Evolutionary conservation across 768 basidiomycete genomes (phyloP).

Genomic region (Leucosporidium scottii): DNA sequence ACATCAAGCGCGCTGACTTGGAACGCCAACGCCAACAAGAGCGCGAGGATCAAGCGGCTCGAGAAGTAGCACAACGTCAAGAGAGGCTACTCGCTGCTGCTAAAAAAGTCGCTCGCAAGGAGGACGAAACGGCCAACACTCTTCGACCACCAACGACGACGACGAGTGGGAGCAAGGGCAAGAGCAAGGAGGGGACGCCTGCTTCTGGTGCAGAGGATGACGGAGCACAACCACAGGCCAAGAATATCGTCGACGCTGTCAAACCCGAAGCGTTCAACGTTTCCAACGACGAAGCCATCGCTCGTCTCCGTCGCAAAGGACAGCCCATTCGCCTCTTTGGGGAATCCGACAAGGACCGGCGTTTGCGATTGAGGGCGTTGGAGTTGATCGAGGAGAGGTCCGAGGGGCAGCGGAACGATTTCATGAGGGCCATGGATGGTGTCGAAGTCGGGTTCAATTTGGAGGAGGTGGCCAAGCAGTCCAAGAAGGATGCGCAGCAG

Average conservation of each 20-base stretch:
- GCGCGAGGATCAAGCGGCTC: conserved; percentile 37
- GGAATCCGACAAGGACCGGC: conserved; percentile 87
- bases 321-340: conserved; percentile 93
- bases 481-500: neutral
- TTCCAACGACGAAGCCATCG: conserved; percentile 83
- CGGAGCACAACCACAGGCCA: conserved; percentile 13
- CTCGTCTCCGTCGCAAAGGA: conserved; percentile 78
- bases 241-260: neutral
- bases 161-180: neutral
- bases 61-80: conserved; percentile 46
- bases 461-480: conserved; percentile 57
- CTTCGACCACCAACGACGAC: conserved; percentile 1
- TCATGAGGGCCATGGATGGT: conserved; percentile 51
- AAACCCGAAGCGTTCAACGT: conserved; percentile 61
- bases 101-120: conserved; percentile 36
- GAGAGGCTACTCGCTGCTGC: conserved; percentile 38
- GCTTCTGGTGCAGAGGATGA: conserved; percentile 29
- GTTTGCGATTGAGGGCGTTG: conserved; percentile 79
- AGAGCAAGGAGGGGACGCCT: conserved; percentile 28
- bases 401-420: conserved; percentile 81
- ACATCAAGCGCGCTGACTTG: conserved; percentile 84
- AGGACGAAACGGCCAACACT: conserved; percentile 30
- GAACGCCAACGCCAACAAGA: conserved; percentile 57
- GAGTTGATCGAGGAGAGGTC: conserved; percentile 85
- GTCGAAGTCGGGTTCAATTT: conserved; percentile 57